Conservation (phyloP, 176 grass and related monocot genomes). For the Oryza australiensis region DNA sequence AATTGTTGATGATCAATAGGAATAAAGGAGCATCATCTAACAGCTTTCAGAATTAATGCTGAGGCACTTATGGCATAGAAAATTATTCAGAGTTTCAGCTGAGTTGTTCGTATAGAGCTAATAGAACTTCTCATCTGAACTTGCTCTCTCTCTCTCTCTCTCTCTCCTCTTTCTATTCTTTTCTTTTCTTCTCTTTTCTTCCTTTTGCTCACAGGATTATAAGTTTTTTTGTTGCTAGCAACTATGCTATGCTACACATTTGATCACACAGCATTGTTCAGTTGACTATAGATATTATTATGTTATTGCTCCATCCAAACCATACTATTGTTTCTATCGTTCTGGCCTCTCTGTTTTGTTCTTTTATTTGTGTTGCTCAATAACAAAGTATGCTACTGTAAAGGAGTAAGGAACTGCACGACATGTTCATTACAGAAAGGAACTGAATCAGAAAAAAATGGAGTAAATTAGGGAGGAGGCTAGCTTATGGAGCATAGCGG, state of each 20-base stretch:
- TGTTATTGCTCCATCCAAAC: background rate
- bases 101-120: background rate
- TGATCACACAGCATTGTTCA: background rate
- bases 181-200: background rate
- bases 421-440: no score
- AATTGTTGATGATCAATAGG: slow-evolving; percentile 13
- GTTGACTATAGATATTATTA: background rate
- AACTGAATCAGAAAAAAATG: no score
- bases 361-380: background rate
- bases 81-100: background rate
- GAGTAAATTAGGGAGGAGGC: no score
- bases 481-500: no score
- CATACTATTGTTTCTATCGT: background rate
- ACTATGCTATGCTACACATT: background rate
- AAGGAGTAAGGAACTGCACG: no score
- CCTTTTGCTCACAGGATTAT: background rate
- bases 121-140: background rate
- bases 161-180: background rate
- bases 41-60: slow-evolving; percentile 2
- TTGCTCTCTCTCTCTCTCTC: no score
- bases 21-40: slow-evolving; percentile 30
- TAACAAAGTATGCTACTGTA: background rate
- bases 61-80: slow-evolving; percentile 12
- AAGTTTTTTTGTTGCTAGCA: background rate
- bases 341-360: background rate